These are phyloP conservation scores for Russula compacta DNA, from an alignment of 768 basidiomycete species.

Conservation along the genomic window DNA sequence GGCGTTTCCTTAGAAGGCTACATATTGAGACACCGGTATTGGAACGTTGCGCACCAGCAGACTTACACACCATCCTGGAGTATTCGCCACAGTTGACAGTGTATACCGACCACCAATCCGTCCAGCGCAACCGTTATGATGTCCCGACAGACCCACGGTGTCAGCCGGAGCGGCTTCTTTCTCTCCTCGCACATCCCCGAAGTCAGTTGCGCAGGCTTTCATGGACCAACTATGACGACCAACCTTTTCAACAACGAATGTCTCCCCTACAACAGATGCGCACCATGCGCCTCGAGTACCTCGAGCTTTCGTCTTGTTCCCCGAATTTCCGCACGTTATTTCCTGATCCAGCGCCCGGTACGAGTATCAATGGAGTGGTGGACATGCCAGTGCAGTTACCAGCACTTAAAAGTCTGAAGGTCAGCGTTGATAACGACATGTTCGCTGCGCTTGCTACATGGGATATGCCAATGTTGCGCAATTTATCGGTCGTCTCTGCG, in stretches of 20 bases:
- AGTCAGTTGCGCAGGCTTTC: slow-evolving; percentile 48
- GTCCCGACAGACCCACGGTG: slow-evolving; percentile 36
- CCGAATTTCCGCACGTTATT: slow-evolving; percentile 34
- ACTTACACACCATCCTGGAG: slow-evolving; percentile 61
- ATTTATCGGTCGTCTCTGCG: slow-evolving; percentile 59
- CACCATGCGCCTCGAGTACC: slow-evolving; percentile 50
- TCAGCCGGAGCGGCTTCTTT: slow-evolving; percentile 50
- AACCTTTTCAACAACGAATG: slow-evolving; percentile 46
- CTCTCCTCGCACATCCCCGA: slow-evolving; percentile 46
- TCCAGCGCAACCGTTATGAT: slow-evolving; percentile 45
- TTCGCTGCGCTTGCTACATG: slow-evolving; percentile 58
- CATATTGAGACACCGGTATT: slow-evolving; percentile 63
- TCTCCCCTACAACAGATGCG: slow-evolving; percentile 44
- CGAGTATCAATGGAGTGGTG: neutral
- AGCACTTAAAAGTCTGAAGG: slow-evolving; percentile 56
- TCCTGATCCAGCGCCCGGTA: slow-evolving; percentile 11
- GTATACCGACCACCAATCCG: slow-evolving; percentile 56
- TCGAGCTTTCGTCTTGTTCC: slow-evolving; percentile 56
- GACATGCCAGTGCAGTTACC: slow-evolving; percentile 42
- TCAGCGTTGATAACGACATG: slow-evolving; percentile 62
- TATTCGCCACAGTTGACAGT: slow-evolving; percentile 49
- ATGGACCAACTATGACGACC: slow-evolving; percentile 68
- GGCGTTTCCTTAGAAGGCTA: slow-evolving; percentile 48
- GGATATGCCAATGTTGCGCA: slow-evolving; percentile 53
- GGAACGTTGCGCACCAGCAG: slow-evolving; percentile 55